phyloP scores from a whole-genome alignment of 2,329 filamentous ascomycete species.

The Nothopassalora personata region DNA sequence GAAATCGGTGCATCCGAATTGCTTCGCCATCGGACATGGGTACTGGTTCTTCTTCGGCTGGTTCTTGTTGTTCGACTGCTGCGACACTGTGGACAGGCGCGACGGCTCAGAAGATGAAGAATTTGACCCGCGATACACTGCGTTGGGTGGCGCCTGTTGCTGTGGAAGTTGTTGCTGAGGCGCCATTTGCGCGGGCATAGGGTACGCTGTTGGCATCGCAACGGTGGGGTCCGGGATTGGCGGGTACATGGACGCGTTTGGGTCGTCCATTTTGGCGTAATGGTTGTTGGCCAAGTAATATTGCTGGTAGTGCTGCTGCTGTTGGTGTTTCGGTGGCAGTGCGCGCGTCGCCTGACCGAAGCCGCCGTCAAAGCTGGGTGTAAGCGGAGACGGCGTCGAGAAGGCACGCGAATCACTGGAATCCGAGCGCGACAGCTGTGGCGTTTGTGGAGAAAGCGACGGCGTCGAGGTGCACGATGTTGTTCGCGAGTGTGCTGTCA shows the following conservation, averaged over 20 bases:
- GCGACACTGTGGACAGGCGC: constrained; percentile 38
- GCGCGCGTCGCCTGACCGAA: constrained; percentile 23
- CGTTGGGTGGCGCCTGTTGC: constrained; percentile 9
- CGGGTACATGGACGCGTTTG: constrained; percentile 31
- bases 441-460: constrained; percentile 43
- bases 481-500: constrained; percentile 18
- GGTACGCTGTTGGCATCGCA: constrained; percentile 29
- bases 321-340: constrained; percentile 17
- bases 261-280: constrained; percentile 33
- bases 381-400: constrained; percentile 44
- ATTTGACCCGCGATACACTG: background rate
- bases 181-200: constrained; percentile 25
- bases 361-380: constrained; percentile 35
- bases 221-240: constrained; percentile 32
- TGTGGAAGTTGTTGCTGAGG: constrained; percentile 12
- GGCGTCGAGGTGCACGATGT: constrained; percentile 44
- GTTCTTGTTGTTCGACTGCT: constrained; percentile 43
- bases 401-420: constrained; percentile 42
- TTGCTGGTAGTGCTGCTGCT: constrained; percentile 13
- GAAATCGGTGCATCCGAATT: constrained; percentile 67
- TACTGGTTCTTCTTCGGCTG: constrained; percentile 60
- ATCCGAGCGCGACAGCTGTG: constrained; percentile 42
- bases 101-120: background rate
- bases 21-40: constrained; percentile 67
- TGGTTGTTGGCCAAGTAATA: constrained; percentile 15